A percentile compares a stretch with the other conserved stretches of the same genome.
phyloP scores from a whole-genome alignment of 441 rosid genomes.

The Populus tomentosa region DNA sequence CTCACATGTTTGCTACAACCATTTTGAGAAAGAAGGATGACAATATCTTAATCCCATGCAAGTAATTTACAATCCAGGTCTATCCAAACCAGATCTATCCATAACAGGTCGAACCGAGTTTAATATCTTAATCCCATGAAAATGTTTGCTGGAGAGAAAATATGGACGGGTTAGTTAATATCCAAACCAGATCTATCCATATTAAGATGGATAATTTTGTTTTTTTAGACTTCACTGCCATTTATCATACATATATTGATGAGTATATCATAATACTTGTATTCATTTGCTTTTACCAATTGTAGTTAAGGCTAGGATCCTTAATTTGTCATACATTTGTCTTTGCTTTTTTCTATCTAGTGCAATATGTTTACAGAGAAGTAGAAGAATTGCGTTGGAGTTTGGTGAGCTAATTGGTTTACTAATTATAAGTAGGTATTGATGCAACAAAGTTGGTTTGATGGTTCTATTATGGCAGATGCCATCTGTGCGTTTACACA shows the following conservation, averaged over 20 bases:
- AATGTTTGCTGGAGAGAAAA: too few relatives aligned
- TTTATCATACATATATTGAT: background rate
- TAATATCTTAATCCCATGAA: too few relatives aligned
- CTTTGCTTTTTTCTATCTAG: background rate
- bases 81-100: too few relatives aligned
- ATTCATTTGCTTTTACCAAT: background rate
- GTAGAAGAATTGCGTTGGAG: background rate
- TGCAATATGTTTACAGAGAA: background rate
- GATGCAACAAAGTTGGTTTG: slow-evolving; percentile 18
- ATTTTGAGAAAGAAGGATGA: background rate
- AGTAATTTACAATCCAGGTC: background rate
- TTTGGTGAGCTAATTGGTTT: slow-evolving; percentile 21
- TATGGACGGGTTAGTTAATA: too few relatives aligned
- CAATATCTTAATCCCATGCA: background rate
- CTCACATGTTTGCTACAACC: too few relatives aligned
- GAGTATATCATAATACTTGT: background rate
- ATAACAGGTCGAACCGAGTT: background rate
- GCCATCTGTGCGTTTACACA: background rate
- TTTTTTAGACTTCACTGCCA: background rate
- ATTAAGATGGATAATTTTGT: background rate
- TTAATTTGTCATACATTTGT: background rate
- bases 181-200: too few relatives aligned
- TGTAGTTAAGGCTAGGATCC: background rate
- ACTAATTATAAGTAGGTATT: background rate
- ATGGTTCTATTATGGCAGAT: slow-evolving; percentile 9